Percentiles rank a stretch among this genome's conserved stretches.
Conservation (phyloP, 2,329 filamentous ascomycete species). For the Cladosporium cucumerinum region DNA sequence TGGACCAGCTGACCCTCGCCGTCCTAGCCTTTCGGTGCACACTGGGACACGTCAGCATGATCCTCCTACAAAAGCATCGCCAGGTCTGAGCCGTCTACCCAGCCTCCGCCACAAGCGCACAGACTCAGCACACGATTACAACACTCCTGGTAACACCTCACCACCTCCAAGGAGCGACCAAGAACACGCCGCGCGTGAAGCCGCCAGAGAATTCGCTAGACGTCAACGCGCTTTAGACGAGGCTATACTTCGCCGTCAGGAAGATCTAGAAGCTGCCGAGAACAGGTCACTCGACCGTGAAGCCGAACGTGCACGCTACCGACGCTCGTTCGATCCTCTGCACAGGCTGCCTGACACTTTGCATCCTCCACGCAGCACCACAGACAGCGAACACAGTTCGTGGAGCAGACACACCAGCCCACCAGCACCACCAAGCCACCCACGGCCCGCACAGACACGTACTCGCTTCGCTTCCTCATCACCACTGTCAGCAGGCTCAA, state of each 20-base stretch:
- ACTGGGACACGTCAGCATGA: constrained; percentile 4
- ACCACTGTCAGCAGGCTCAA: neutral
- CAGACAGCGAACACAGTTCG: neutral
- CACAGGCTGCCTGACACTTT: neutral
- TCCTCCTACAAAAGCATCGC: constrained; percentile 19
- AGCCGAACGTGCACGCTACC: neutral
- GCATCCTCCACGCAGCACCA: neutral
- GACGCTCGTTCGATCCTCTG: neutral
- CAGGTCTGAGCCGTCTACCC: constrained; percentile 23
- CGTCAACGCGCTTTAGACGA: neutral
- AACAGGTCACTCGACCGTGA: constrained; percentile 4
- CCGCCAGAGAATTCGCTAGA: neutral
- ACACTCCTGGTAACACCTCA: neutral
- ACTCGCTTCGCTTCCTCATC: constrained; percentile 10
- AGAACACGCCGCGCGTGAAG: neutral
- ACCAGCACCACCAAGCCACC: neutral
- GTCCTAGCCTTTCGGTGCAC: constrained; percentile 18
- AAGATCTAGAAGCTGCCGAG: constrained; percentile 5
- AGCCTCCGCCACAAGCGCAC: constrained; percentile 15
- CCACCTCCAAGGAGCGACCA: neutral
- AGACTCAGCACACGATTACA: constrained; percentile 20
- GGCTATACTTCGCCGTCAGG: neutral
- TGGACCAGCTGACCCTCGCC: constrained; percentile 16
- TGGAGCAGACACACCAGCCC: constrained; percentile 17
- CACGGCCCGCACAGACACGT: neutral